A percentile compares a stretch with the other conserved stretches of the same genome.
phyloP scores from a whole-genome alignment of 768 basidiomycete genomes.

The Arthromyces matolae region DNA sequence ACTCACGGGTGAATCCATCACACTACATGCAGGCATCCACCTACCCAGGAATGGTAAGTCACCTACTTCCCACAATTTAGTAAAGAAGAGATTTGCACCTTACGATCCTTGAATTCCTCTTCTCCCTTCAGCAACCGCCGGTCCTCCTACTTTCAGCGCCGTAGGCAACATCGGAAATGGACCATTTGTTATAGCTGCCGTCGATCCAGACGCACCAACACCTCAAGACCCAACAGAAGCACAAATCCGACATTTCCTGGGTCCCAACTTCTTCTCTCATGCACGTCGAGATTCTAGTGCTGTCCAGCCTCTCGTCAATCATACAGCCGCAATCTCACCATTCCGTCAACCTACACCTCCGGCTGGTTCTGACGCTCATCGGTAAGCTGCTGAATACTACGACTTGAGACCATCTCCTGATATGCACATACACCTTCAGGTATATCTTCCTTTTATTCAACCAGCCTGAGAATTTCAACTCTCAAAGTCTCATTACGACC shows the following conservation, averaged over 20 bases:
- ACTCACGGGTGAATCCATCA: slow-evolving; percentile 22
- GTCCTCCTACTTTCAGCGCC: slow-evolving; percentile 32
- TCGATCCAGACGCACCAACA: slow-evolving; percentile 53
- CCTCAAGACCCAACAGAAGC: slow-evolving; percentile 38
- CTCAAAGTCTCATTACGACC: slow-evolving; percentile 37
- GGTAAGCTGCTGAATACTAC: slow-evolving; percentile 23
- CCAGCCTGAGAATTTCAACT: slow-evolving; percentile 38
- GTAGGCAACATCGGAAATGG: slow-evolving; percentile 25
- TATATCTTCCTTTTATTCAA: slow-evolving; percentile 33
- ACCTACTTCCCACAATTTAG: too few species aligned
- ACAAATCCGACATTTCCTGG: slow-evolving; percentile 48
- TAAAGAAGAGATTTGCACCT: neutral
- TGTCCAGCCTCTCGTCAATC: slow-evolving; percentile 26
- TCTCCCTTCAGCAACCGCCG: slow-evolving; percentile 33
- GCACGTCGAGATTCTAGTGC: neutral
- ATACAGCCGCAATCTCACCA: slow-evolving; percentile 37
- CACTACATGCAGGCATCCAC: slow-evolving; percentile 32
- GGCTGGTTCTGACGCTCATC: slow-evolving; percentile 39
- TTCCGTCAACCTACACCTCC: slow-evolving; percentile 42
- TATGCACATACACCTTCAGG: slow-evolving; percentile 20
- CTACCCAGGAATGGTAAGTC: slow-evolving; percentile 30
- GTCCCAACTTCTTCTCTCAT: slow-evolving; percentile 33
- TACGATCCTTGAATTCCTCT: too few species aligned
- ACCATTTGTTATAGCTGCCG: slow-evolving; percentile 43
- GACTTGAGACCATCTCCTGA: neutral